These are phyloP conservation scores for Termitomyces titanicus DNA, from an alignment of 768 basidiomycete genomes.

Conservation along the genomic window DNA sequence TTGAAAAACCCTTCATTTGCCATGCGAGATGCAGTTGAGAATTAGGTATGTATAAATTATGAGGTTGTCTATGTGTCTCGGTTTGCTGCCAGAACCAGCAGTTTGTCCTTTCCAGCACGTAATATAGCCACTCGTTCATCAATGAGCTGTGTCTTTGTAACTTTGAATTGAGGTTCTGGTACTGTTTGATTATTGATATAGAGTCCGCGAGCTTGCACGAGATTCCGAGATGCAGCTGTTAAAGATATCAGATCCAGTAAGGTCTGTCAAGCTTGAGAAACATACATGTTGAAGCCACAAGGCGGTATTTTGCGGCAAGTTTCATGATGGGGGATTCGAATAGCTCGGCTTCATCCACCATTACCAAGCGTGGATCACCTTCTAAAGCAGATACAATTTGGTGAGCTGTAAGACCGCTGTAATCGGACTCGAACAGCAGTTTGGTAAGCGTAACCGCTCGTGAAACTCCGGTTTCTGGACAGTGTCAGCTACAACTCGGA, in stretches of 20 bases:
- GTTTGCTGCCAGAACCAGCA: slow-evolving; percentile 44
- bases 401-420: slow-evolving; percentile 44
- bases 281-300: slow-evolving; percentile 61
- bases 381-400: slow-evolving; percentile 60
- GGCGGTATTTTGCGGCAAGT: slow-evolving; percentile 53
- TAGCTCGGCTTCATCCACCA: slow-evolving; percentile 48
- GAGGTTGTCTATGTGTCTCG: neutral
- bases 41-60: too few species aligned
- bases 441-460: slow-evolving; percentile 41
- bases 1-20: too few species aligned
- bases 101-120: slow-evolving; percentile 72
- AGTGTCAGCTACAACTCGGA: neutral
- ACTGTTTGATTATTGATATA: slow-evolving; percentile 68
- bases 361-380: slow-evolving; percentile 62
- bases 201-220: slow-evolving; percentile 63
- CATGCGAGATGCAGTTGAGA: too few species aligned
- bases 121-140: slow-evolving; percentile 60
- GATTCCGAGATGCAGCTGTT: slow-evolving; percentile 62
- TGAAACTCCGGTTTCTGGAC: slow-evolving; percentile 32
- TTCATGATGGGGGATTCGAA: slow-evolving; percentile 52
- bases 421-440: slow-evolving; percentile 41
- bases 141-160: slow-evolving; percentile 48
- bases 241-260: slow-evolving; percentile 1
- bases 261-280: neutral
- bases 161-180: slow-evolving; percentile 40